Evolutionary conservation across 768 basidiomycete genomes (phyloP), one percentile per base, ranked within the genome.

Genomic region (Exsudoporus frostii): DNA sequence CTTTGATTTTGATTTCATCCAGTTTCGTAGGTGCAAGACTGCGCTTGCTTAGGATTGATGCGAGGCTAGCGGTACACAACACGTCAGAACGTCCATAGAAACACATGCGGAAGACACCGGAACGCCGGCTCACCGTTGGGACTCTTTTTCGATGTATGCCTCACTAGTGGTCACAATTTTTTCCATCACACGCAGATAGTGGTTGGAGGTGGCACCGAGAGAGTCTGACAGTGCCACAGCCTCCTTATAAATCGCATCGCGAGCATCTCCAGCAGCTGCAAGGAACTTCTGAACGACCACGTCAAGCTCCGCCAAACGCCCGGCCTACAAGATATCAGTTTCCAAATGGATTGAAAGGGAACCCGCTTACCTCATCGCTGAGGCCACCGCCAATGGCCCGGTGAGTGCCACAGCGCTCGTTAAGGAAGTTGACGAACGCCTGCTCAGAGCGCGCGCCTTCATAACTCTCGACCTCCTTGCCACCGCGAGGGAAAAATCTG

Each of bases 1-100:
- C 79, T 76, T 96, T 98, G 68, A 90, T 80, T 72, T 91, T 89
- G 65, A 98, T 85, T 74, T 98, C 93, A 66, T 99, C 97, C 39
- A 94, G 73, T 74, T 98, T 98, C 38, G 77, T 71, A 0, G 81
- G 77, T 8, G 88, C 77, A 39, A 98, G 75, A n/a, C 76, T 84
- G 45, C 86, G 85, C 71, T 94, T 96, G 62, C 75, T 72, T 53
- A 95, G 78, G 63, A 96, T 89, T 55, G 81, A 81, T 53, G 76
- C 77, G 56, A 93, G 75, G n/a, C 92, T 92, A 60, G 8, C 50
- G 51, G 43, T 6, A 38, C 29, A 39, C 15, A 24, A 56, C 51
- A 46, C 40, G 15, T 61, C 37, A 50, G 55, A 20, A 37, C 30
- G 30, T 50, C 29, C 36, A 53, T 42, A 49, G 43, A 39, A n/a